Conservation (phyloP, 1,284 basidiomycete genomes). For the Trametes sp. region DNA sequence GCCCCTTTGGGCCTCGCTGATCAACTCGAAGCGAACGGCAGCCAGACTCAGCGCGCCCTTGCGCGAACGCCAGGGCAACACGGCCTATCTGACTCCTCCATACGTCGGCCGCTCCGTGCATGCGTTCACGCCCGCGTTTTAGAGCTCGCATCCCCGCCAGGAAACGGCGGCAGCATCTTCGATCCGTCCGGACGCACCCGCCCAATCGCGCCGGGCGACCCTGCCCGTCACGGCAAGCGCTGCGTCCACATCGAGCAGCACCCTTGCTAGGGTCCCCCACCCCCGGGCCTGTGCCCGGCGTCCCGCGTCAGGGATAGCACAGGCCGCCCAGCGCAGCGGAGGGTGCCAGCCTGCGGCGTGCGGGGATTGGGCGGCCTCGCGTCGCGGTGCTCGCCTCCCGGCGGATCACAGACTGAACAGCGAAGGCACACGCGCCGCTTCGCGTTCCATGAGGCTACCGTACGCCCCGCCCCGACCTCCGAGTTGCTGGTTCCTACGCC, state of each 20-base stretch:
- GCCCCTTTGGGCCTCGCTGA: not conserved
- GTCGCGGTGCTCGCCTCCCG: slow-evolving; percentile 5
- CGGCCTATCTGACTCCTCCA: not conserved
- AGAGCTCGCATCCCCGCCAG: not conserved
- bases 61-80: not conserved
- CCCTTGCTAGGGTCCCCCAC: not conserved
- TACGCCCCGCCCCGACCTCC: slow-evolving; percentile 8
- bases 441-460: slow-evolving; percentile 21
- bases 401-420: slow-evolving; percentile 14
- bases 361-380: slow-evolving; percentile 5
- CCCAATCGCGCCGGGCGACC: not conserved
- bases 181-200: no score
- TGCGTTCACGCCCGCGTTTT: not conserved
- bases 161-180: no score
- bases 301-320: not conserved
- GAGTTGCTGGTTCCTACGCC: not conserved
- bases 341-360: not conserved
- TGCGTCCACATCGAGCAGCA: not conserved
- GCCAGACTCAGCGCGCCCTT: not conserved
- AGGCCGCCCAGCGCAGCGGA: slow-evolving; percentile 3
- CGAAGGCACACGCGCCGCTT: slow-evolving; percentile 1
- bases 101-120: not conserved
- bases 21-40: not conserved
- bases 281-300: not conserved
- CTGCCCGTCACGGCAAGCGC: not conserved